Conservation (phyloP, 495 filamentous ascomycete species). For the Penicillium roqueforti region DNA sequence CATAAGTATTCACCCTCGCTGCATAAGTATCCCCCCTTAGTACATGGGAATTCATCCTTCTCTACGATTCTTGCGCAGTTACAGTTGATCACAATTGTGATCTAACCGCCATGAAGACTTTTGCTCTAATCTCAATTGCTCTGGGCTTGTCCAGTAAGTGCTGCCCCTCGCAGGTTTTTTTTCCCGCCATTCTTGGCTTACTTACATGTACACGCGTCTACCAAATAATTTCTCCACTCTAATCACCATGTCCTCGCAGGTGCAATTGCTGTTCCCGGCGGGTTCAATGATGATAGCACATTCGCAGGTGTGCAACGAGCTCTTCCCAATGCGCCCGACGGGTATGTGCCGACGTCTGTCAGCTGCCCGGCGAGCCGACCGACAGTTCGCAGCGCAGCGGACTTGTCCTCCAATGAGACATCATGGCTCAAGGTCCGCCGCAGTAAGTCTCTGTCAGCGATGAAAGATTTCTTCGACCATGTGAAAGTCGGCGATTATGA, state of each 20-base stretch:
- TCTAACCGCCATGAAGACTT: constrained; percentile 22
- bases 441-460: constrained; percentile 56
- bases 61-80: neutral
- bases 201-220: neutral
- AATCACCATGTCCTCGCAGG: constrained; percentile 9
- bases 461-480: constrained; percentile 68
- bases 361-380: constrained; percentile 46
- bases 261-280: constrained; percentile 17
- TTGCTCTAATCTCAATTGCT: constrained; percentile 19
- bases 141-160: constrained; percentile 34
- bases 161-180: neutral
- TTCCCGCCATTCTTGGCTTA: neutral
- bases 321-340: constrained; percentile 46
- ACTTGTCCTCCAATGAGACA: constrained; percentile 63
- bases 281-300: constrained; percentile 10
- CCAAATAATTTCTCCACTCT: neutral
- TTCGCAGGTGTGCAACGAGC: constrained; percentile 26
- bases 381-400: constrained; percentile 48
- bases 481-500: constrained; percentile 76
- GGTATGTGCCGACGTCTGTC: constrained; percentile 40
- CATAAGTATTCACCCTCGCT: constrained; percentile 23
- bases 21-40: constrained; percentile 25
- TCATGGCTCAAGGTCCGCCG: constrained; percentile 58
- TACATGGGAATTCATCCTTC: neutral
- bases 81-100: neutral